Base-by-base conservation (phyloP, 2,329 filamentous ascomycete species). In the Colletotrichum neosansevieriae region DNA sequence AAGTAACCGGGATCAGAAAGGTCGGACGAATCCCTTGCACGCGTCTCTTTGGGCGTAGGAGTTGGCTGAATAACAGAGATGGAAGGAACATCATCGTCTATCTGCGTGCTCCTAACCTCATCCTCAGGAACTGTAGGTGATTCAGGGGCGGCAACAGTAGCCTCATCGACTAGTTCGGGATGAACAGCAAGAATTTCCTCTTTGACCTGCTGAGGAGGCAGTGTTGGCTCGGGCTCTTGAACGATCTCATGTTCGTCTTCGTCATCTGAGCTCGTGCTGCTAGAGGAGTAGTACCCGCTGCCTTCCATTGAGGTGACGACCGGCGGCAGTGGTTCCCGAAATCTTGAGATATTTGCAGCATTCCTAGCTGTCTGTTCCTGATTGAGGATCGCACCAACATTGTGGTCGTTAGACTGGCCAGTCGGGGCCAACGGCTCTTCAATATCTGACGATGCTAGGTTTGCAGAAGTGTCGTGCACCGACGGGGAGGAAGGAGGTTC, bases 271-370 rank as follows among this genome's bases (percentile, higher is more conserved):
- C 77, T 79, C 57, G 75, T 77, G 34, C 83, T 81, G 51, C 84
- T 88, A 67, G 91, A 88, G 13, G 89, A 92, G 13, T 83, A 79
- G 71, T 92, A 89, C 1, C 88, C 90, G 63, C 79, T 86, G 10
- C 87, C 88, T 74, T 94, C 91, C 17, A 91, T 86, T 1, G 89
- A 90, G 0, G 90, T 91, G 12, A 92, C 89, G 15, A 93, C 85
- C 1, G 91, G 91, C 4, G 92, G 89, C 38, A 94, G 76, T 15
- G 92, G 91, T 70, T 92, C 88, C 59, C 87, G 82, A 70, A 84
- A 84, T 72, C 84, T 84, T 7, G 86, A 86, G 12, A 84, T 88
- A 67, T 89, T 89, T 29, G 87, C 85, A 53, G 81, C 80, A 66
- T 86, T 85, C 69, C 84, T 86, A 3, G 82, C 78, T 4, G 80